Conservation (phyloP, 129 eudicot genomes). For the Lactuca sativa region DNA sequence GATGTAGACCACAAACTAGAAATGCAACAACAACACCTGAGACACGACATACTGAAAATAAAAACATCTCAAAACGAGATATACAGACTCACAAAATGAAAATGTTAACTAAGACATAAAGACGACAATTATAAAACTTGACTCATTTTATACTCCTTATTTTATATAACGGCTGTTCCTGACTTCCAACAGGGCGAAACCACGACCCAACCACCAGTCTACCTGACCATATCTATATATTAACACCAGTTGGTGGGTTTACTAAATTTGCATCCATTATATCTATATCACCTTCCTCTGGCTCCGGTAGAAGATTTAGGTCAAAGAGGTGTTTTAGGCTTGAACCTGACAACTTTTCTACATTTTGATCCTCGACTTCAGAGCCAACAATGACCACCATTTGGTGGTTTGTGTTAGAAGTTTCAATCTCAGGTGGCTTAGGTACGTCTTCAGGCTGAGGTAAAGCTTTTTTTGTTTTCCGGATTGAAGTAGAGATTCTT, state of each 20-base stretch:
- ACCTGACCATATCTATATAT: background rate
- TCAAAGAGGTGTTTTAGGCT: background rate
- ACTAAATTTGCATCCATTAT: background rate
- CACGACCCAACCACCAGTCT: background rate
- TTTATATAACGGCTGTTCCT: background rate
- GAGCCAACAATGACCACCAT: background rate
- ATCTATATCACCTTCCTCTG: background rate
- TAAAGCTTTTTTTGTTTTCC: background rate
- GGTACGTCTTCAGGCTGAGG: background rate
- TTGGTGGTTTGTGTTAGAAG: background rate
- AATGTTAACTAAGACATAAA: background rate
- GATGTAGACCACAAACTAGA: background rate
- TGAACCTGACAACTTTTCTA: background rate
- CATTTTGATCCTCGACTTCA: background rate
- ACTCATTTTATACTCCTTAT: background rate
- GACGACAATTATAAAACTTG: background rate
- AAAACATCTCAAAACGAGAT: background rate
- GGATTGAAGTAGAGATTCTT: background rate
- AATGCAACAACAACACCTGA: background rate
- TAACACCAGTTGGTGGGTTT: background rate
- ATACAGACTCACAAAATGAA: background rate
- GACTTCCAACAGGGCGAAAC: background rate
- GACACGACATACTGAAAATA: background rate
- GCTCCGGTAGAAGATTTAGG: background rate
- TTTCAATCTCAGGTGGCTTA: background rate